phyloP scores from a whole-genome alignment of 345 rosid species.

The Raphanus raphanistrum region DNA sequence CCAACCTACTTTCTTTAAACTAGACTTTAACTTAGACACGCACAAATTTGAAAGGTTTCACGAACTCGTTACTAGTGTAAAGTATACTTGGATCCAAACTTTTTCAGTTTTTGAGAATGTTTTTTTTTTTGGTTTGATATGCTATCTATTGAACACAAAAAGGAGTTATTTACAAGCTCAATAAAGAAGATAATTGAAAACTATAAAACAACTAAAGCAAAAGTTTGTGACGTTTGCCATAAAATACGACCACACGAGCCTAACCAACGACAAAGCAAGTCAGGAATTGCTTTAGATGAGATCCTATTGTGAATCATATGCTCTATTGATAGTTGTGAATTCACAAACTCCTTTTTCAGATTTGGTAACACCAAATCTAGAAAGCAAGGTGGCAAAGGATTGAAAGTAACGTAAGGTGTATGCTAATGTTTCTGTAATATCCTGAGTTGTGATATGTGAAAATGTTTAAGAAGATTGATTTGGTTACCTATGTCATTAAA shows the following conservation, averaged over 20 bases:
- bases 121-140: neutral
- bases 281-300: neutral
- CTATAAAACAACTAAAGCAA: neutral
- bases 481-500: no score
- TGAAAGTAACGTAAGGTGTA: neutral
- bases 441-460: no score
- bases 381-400: neutral
- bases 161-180: slow-evolving; percentile 3
- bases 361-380: neutral
- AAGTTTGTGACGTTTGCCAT: neutral
- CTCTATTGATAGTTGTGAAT: neutral
- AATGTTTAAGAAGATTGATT: no score
- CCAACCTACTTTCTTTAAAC: neutral
- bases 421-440: neutral
- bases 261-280: neutral
- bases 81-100: neutral
- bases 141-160: neutral
- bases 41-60: neutral
- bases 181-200: neutral
- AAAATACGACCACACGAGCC: neutral
- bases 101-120: neutral
- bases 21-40: neutral
- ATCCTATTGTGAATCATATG: neutral
- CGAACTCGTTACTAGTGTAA: neutral
- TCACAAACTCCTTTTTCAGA: neutral